Conservation (phyloP, 2,329 filamentous ascomycete species). For the Monilinia aucupariae region DNA sequence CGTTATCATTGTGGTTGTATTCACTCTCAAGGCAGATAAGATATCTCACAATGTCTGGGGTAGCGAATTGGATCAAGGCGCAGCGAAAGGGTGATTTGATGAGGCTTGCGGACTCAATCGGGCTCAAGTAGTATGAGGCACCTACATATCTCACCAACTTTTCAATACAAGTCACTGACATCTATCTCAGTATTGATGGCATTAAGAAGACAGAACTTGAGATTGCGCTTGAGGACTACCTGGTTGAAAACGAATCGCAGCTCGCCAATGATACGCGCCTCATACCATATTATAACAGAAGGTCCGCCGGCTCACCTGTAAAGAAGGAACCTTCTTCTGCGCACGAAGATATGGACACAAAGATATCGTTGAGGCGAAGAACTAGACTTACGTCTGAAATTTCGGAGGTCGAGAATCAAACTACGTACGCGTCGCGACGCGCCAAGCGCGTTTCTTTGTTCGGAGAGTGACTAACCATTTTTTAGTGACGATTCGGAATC, state of each 20-base stretch:
- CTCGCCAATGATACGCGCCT: conserved; percentile 61
- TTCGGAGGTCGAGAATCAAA: conserved; percentile 18
- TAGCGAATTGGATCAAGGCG: conserved; percentile 68
- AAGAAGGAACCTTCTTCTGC: conserved; percentile 48
- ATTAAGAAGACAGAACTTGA: conserved; percentile 78
- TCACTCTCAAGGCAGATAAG: neutral
- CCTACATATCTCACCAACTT: conserved; percentile 12
- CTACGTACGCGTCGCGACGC: conserved; percentile 30
- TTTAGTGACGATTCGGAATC: conserved; percentile 34
- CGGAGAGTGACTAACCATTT: conserved; percentile 21
- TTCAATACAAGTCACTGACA: conserved; percentile 20
- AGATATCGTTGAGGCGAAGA: conserved; percentile 44
- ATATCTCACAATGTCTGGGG: conserved; percentile 51
- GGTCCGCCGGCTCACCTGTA: conserved; percentile 57
- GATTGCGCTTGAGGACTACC: conserved; percentile 64
- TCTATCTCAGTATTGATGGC: conserved; percentile 54
- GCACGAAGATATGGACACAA: conserved; percentile 35
- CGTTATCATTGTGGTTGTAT: conserved; percentile 1
- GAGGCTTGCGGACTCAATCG: conserved; percentile 66
- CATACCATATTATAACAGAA: conserved; percentile 68
- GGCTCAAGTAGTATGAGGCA: conserved; percentile 63
- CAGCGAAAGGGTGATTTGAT: conserved; percentile 78
- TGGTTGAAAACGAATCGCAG: conserved; percentile 61
- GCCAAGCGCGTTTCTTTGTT: conserved; percentile 21
- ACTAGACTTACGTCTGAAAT: conserved; percentile 41